phyloP scores from a whole-genome alignment of 176 grass and related monocot species.

The Zoysia japonica region DNA sequence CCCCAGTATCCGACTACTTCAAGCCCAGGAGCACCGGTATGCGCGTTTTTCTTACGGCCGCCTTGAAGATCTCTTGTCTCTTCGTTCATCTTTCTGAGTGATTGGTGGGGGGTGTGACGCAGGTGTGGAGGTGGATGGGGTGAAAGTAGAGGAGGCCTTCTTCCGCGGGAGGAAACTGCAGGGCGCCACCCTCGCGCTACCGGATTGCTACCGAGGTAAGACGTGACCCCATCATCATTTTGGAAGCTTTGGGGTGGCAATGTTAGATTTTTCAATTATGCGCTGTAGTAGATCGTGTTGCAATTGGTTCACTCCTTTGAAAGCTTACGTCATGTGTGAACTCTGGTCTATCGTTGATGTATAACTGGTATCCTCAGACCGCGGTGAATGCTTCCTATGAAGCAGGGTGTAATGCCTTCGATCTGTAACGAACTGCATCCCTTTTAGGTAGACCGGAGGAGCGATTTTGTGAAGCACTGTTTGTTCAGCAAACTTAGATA shows the following conservation, averaged over 20 bases:
- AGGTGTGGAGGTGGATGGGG: constrained; percentile 73
- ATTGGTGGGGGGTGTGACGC: background rate
- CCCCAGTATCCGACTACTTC: constrained; percentile 81
- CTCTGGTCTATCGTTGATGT: background rate
- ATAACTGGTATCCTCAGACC: background rate
- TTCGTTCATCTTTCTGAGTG: background rate
- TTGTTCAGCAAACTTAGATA: background rate
- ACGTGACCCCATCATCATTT: background rate
- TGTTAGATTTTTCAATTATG: background rate
- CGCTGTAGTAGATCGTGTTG: background rate
- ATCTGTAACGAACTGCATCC: background rate
- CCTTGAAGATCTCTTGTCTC: background rate
- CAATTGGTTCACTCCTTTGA: background rate
- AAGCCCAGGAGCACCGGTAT: constrained; percentile 78
- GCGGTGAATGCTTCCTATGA: background rate
- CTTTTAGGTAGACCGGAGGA: background rate
- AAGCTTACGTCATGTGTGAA: background rate
- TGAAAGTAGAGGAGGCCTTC: constrained; percentile 81
- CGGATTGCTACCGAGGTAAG: constrained; percentile 79
- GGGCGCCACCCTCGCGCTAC: constrained; percentile 66
- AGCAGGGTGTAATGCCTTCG: background rate
- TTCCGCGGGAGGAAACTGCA: constrained; percentile 92
- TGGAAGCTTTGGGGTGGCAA: background rate
- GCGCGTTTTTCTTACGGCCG: background rate
- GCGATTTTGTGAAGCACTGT: background rate